Evolutionary conservation across 1,284 basidiomycete species (phyloP), one percentile per base, ranked within the genome.

Genomic region (Rugosomyces carneus): DNA sequence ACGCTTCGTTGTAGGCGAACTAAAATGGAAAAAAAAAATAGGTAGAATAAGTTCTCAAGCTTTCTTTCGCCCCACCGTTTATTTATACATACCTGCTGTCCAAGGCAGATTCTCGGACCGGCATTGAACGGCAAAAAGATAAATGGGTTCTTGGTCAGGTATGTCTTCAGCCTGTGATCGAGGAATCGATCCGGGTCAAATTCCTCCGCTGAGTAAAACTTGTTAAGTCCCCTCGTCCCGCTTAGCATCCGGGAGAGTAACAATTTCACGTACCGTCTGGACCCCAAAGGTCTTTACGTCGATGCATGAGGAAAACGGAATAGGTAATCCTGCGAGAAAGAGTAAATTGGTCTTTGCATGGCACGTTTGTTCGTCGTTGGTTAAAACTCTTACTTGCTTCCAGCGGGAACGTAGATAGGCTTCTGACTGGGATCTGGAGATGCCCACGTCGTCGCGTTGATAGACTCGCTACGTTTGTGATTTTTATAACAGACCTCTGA

Each of bases 181-280:
- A 81, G 52, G 66, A 78, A 81, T 2, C 80, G 65, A 50, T 80
- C 75, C 0, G 80, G 81, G 50, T 81, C 78, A 52, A 81, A 83
- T 44, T 68, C 56, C 13, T 69, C 57, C 0, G 75, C 73, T 78
- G 35, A 18, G 40, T 36, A 15, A 6, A 15, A 20, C 9, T n/a
- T n/a, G n/a, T n/a, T n/a, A n/a, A n/a, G n/a, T n/a, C n/a, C n/a
- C n/a, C n/a, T n/a, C n/a, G n/a, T n/a, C n/a, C n/a, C n/a, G n/a
- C n/a, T n/a, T n/a, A n/a, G n/a, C n/a, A n/a, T n/a, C n/a, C n/a
- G n/a, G n/a, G n/a, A n/a, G n/a, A n/a, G n/a, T 16, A 21, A 18
- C 18, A 16, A 6, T 4, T 23, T 19, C 5, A 42, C 58, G 8
- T 38, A 63, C 63, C 64, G 51, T 69, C 68, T 26, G 67, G 59